Evolutionary conservation across 129 eudicot genomes (phyloP).

Genomic region (Flaveria ramosissima): DNA sequence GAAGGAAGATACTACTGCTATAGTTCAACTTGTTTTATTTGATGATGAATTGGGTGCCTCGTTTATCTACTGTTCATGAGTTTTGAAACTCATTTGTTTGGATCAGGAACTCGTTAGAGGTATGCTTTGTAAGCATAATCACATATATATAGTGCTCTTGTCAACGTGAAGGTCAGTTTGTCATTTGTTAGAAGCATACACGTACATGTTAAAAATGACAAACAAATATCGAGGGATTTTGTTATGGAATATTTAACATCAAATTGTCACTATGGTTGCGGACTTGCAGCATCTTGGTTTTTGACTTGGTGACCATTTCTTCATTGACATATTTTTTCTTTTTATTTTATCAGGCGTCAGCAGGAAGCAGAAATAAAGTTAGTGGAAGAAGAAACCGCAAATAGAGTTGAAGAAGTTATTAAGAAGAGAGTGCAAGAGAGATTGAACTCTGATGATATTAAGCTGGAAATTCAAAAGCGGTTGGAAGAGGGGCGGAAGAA

Average conservation of each 20-base stretch:
- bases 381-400: constrained; percentile 95
- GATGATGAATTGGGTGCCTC: constrained; percentile 85
- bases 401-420: constrained; percentile 78
- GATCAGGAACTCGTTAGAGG: constrained; percentile 84
- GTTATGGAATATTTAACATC: constrained; percentile 7
- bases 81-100: constrained; percentile 81
- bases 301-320: constrained; percentile 8
- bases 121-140: constrained; percentile 83
- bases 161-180: constrained; percentile 82
- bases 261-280: constrained; percentile 15
- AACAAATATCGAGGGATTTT: constrained; percentile 26
- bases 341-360: constrained; percentile 65
- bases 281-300: constrained; percentile 21
- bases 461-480: constrained; percentile 66
- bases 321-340: constrained; percentile 22
- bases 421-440: constrained; percentile 75
- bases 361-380: constrained; percentile 76
- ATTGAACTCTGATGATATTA: constrained; percentile 66
- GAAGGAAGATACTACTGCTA: constrained; percentile 92
- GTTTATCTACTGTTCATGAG: constrained; percentile 79
- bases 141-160: constrained; percentile 55
- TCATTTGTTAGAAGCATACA: constrained; percentile 40
- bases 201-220: constrained; percentile 2
- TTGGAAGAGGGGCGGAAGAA: constrained; percentile 77
- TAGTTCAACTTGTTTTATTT: constrained; percentile 71